Conservation (phyloP, 208 protist species). For the Acanthamoeba castellanii region DNA sequence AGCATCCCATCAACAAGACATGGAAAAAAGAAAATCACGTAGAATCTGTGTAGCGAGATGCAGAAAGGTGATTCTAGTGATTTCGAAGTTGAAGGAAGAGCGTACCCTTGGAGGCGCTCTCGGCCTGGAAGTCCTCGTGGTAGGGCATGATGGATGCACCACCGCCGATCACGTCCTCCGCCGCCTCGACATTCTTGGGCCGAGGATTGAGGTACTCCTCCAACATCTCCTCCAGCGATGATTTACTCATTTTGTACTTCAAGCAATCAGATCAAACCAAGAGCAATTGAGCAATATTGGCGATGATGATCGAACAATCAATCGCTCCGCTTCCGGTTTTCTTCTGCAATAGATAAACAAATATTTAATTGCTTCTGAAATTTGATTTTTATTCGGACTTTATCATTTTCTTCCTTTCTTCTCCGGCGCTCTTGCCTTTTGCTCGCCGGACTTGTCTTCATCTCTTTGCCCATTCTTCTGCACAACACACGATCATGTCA, state of each 20-base stretch:
- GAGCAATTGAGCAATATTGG: not conserved
- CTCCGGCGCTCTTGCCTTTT: not conserved
- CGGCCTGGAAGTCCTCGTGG: constrained; percentile 17
- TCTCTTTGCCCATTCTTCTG: not conserved
- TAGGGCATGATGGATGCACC: constrained; percentile 18
- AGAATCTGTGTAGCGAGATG: not conserved
- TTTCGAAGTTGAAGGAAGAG: not conserved
- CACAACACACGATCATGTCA: not conserved
- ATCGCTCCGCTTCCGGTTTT: not conserved
- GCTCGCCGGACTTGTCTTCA: not conserved
- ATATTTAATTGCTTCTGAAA: not conserved
- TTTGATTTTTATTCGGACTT: not conserved
- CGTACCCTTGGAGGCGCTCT: constrained; percentile 28
- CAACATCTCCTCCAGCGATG: constrained; percentile 56
- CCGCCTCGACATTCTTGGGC: constrained; percentile 40
- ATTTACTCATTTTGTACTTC: constrained; percentile 22
- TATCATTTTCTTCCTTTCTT: not conserved
- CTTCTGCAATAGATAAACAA: not conserved
- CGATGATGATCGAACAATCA: not conserved
- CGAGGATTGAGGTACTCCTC: constrained; percentile 65
- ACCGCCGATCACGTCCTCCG: constrained; percentile 32
- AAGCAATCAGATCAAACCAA: not conserved
- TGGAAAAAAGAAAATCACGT: not conserved
- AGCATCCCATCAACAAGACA: not conserved
- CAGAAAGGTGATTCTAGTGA: not conserved